These are phyloP conservation scores for Ustilago xerochloae DNA, from an alignment of 1,284 basidiomycete species.

Conservation along the genomic window DNA sequence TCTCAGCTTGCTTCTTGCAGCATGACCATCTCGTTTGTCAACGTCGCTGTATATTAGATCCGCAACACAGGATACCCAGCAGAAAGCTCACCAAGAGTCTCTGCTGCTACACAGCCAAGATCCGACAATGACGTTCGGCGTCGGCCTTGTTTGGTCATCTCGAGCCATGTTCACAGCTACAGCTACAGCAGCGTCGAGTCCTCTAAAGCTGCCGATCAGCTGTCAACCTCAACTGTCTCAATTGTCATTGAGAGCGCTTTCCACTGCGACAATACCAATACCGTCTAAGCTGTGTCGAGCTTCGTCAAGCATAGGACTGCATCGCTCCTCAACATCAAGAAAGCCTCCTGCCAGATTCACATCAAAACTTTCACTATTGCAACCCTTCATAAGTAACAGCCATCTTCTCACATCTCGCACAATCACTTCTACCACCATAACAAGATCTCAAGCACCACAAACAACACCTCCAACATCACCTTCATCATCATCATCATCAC, in stretches of 20 bases:
- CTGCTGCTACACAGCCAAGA: background rate
- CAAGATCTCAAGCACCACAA: constrained; percentile 66
- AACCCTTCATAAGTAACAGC: background rate
- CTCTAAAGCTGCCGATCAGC: background rate
- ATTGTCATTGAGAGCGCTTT: background rate
- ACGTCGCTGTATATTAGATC: background rate
- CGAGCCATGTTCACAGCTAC: background rate
- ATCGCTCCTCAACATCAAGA: too few species aligned
- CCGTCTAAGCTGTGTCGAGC: too few species aligned
- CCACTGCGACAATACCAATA: background rate
- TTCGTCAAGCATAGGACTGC: too few species aligned
- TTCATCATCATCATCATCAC: constrained; percentile 63
- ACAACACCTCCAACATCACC: constrained; percentile 72
- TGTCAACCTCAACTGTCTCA: background rate
- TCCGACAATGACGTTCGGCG: constrained; percentile 6
- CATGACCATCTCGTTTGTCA: constrained; percentile 2
- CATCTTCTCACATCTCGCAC: background rate
- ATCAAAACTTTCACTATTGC: too few species aligned
- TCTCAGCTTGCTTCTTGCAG: too few species aligned
- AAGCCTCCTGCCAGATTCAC: too few species aligned
- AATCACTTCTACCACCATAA: background rate
- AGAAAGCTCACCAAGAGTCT: background rate
- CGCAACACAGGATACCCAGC: background rate
- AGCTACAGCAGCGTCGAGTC: background rate
- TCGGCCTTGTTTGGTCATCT: constrained; percentile 14